Percentiles rank a stretch among this genome's conserved stretches.
phyloP scores from a whole-genome alignment of 2,329 filamentous ascomycete species.

The Hypoxylon sp. region DNA sequence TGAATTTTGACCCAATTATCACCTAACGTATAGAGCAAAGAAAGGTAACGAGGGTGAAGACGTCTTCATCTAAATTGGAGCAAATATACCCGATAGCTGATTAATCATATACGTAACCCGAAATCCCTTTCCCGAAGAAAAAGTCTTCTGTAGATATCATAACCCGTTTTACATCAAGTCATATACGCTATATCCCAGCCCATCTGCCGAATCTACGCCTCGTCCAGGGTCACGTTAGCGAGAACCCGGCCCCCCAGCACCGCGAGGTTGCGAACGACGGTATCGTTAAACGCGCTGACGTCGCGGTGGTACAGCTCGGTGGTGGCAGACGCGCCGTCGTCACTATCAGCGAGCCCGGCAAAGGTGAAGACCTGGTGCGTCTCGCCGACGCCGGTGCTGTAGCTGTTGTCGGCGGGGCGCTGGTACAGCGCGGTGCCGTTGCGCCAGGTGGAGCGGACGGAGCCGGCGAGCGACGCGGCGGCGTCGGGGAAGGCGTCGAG shows the following conservation, averaged over 20 bases:
- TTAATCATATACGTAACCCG: background rate
- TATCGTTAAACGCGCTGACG: slow-evolving; percentile 50
- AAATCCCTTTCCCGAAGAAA: background rate
- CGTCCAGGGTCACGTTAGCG: background rate
- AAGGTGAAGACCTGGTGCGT: slow-evolving; percentile 66
- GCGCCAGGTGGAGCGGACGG: slow-evolving; percentile 58
- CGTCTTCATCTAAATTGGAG: too few species aligned
- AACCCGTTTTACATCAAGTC: background rate
- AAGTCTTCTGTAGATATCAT: background rate
- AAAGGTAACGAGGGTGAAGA: too few species aligned
- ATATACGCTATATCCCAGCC: background rate
- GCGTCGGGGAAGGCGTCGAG: slow-evolving; percentile 61
- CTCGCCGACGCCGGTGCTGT: slow-evolving; percentile 60
- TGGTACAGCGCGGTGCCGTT: slow-evolving; percentile 66
- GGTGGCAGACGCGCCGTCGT: slow-evolving; percentile 37
- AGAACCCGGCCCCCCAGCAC: slow-evolving; percentile 13
- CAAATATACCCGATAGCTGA: background rate
- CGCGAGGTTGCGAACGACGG: slow-evolving; percentile 31
- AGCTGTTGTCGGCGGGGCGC: slow-evolving; percentile 54
- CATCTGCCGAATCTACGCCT: background rate
- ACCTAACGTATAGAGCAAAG: too few species aligned
- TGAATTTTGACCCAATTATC: too few species aligned
- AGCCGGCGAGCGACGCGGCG: slow-evolving; percentile 41
- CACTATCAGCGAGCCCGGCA: slow-evolving; percentile 50
- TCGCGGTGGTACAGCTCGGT: slow-evolving; percentile 64